A percentile compares a stretch with the other conserved stretches of the same genome.
Evolutionary conservation across 352 stramenopile species (phyloP).

Genomic region (Phytophthora europaea): DNA sequence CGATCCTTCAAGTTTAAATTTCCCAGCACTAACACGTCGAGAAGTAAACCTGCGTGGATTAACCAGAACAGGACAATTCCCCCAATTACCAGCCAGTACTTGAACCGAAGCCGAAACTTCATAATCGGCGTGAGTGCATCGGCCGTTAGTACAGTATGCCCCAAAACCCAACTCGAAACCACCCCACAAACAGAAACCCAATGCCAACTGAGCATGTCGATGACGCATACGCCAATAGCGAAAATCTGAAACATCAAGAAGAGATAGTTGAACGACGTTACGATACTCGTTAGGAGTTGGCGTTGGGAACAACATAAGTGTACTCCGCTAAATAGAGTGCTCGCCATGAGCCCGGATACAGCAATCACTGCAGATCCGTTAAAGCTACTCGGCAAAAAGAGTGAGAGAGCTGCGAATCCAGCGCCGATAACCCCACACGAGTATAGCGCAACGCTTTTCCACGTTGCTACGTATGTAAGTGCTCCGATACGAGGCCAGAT

Average conservation of each 20-base stretch:
- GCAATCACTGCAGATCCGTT: not conserved
- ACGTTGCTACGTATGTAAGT: not conserved
- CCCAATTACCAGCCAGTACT: slow-evolving; percentile 5
- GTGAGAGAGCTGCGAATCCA: not conserved
- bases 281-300: not conserved
- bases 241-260: not conserved
- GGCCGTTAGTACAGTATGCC: not conserved
- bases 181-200: not conserved
- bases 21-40: not conserved
- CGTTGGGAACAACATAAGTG: not conserved
- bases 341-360: not conserved
- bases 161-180: not conserved
- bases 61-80: not conserved
- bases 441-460: not conserved
- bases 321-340: not conserved
- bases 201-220: not conserved
- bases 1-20: not conserved
- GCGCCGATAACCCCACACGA: not conserved
- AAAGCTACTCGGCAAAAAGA: slow-evolving; percentile 1
- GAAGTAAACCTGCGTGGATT: not conserved
- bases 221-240: not conserved
- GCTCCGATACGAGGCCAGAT: not conserved
- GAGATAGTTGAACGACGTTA: not conserved
- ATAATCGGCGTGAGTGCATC: slow-evolving; percentile 2
- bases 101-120: not conserved